These are phyloP conservation scores for Populus hybrid DNA, from an alignment of 441 rosid genomes.

Conservation along the genomic window DNA sequence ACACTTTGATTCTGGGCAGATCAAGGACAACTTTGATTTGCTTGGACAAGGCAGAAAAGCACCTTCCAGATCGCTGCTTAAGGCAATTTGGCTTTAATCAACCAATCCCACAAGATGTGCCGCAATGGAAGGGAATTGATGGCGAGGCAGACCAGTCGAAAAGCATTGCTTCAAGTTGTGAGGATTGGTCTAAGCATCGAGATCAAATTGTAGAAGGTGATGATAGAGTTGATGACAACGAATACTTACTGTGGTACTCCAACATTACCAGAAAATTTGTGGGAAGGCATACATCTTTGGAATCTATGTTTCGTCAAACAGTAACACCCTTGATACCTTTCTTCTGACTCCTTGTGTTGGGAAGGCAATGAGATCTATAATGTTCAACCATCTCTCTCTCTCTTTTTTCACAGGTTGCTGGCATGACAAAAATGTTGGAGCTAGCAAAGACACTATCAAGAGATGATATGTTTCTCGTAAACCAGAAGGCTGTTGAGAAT, in stretches of 20 bases:
- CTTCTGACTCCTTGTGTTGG: neutral
- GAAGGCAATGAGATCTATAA: neutral
- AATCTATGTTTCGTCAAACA: conserved; percentile 51
- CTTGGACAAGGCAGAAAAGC: conserved; percentile 67
- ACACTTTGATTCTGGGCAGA: conserved; percentile 51
- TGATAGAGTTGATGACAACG: conserved; percentile 41
- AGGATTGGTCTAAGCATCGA: conserved; percentile 57
- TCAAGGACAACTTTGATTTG: conserved; percentile 67
- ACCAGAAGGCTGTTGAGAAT: conserved; percentile 13
- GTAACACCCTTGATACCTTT: conserved; percentile 20
- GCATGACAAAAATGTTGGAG: conserved; percentile 36
- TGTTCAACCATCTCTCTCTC: neutral
- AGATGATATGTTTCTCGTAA: conserved; percentile 16
- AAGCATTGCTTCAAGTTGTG: conserved; percentile 39
- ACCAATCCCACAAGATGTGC: conserved; percentile 56
- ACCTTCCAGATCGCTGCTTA: conserved; percentile 73
- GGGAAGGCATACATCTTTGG: conserved; percentile 54
- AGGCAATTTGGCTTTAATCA: conserved; percentile 66
- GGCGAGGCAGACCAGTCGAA: conserved; percentile 44
- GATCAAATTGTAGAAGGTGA: conserved; percentile 41
- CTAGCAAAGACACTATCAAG: conserved; percentile 32
- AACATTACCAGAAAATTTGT: conserved; percentile 50
- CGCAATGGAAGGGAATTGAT: conserved; percentile 51
- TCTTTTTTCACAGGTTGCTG: conserved; percentile 27
- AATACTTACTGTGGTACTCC: conserved; percentile 62